Base-by-base conservation (phyloP, 305 asterid species). In the Ilex paraguariensis region DNA sequence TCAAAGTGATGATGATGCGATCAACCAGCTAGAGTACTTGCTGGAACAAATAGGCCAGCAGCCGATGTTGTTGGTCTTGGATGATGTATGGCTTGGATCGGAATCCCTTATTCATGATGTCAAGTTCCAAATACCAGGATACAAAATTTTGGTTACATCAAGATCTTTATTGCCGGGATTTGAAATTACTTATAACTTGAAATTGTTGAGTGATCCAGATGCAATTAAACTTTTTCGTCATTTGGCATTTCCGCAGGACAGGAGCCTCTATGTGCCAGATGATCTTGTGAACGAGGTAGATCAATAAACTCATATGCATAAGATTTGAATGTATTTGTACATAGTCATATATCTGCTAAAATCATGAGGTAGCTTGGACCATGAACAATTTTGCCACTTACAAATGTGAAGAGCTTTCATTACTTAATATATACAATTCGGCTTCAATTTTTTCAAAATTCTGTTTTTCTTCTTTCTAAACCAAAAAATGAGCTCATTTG, bases 201-300 rank as follows among this genome's bases (percentile, higher is more conserved):
- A 49, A 5, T 49, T 49, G 16, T n/a, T 49, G 53, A n/a, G 11
- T 49, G 64, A 73, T 3, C 36, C 63, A 13, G 70, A 13, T 48
- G 66, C 70, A 49, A 54, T 63, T 28, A 13, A 31, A 49, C 53
- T 49, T 49, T 73, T 73, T 57, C 40, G 28, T 60, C 44, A 9
- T 40, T 67, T 56, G 16, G 77, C 77, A 30, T 73, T 73, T 66
- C 53, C 53, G 16, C 39, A 68, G 31, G 68, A 60, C 40, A 30
- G 69, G 57, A 53, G 0, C 32, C 50, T 49, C 44, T 12, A 61
- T 31, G 63, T 67, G 12, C 65, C 42, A 10, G 61, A 15, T 44
- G 64, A 70, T 66, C 75, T 74, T 57, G 61, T 70, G 61, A 14
- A 70, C 14, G 60, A 59, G 72, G 75, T 66, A 70, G 58, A 60